Evolutionary conservation across 2,329 filamentous ascomycete genomes (phyloP).

Genomic region (Rhexocercosporidium sp.): DNA sequence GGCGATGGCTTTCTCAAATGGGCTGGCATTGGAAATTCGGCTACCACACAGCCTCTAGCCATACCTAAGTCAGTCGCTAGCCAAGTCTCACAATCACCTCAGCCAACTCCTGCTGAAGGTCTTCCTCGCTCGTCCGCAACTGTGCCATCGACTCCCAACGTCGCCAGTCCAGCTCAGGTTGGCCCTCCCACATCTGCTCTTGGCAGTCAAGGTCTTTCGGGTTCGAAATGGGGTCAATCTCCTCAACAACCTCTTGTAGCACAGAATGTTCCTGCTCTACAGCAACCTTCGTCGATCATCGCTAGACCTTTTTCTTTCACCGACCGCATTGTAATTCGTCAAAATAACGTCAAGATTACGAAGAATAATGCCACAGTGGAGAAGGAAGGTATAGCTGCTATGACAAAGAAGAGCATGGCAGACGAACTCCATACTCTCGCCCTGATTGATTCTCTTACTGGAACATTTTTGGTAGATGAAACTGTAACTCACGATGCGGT

Average conservation of each 20-base stretch:
- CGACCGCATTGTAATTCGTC: neutral
- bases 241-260: neutral
- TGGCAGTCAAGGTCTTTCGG: neutral
- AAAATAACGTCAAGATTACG: slow-evolving; percentile 7
- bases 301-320: neutral
- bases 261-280: neutral
- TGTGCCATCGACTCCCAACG: neutral
- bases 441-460: neutral
- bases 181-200: neutral
- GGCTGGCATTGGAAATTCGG: neutral
- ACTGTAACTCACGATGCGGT: slow-evolving; percentile 5
- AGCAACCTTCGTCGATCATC: neutral
- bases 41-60: neutral
- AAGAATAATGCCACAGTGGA: neutral
- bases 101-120: neutral
- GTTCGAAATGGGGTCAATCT: slow-evolving; percentile 10
- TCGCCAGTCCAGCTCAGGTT: neutral
- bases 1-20: neutral
- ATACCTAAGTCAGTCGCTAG: neutral
- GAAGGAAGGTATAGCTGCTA: slow-evolving; percentile 11
- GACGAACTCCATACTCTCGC: slow-evolving; percentile 8
- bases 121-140: neutral
- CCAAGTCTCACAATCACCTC: neutral
- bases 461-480: slow-evolving; percentile 18
- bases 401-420: neutral